A percentile compares a stretch with the other conserved stretches of the same genome.
These are phyloP conservation scores for Capniomyces stellatus DNA, from an alignment of 371 early-diverging fungal species.

Conservation along the genomic window DNA sequence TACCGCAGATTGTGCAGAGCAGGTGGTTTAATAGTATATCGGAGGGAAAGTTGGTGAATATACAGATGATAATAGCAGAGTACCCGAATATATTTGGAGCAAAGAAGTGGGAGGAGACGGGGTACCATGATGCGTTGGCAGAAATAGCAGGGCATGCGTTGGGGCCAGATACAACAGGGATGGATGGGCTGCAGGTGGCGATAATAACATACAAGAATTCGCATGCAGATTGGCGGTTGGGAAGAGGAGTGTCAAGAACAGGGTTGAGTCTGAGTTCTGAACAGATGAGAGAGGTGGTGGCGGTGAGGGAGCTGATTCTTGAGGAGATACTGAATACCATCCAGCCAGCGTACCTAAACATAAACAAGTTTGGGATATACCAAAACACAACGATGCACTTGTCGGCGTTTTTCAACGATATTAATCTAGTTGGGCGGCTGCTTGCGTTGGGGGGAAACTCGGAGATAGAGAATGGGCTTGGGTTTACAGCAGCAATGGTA, in stretches of 20 bases:
- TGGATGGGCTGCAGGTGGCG: constrained; percentile 28
- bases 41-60: constrained; percentile 24
- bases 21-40: constrained; percentile 24
- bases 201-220: constrained; percentile 28
- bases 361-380: constrained; percentile 23
- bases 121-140: constrained; percentile 25
- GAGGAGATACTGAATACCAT: constrained; percentile 23
- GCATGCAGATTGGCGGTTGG: constrained; percentile 25
- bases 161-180: constrained; percentile 23
- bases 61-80: constrained; percentile 22
- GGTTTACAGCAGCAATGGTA: constrained; percentile 18
- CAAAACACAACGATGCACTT: constrained; percentile 25
- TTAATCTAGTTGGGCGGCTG: constrained; percentile 22
- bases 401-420: constrained; percentile 26
- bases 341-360: constrained; percentile 19
- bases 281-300: constrained; percentile 25
- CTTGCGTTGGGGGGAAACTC: constrained; percentile 23
- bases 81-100: constrained; percentile 19
- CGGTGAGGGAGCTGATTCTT: constrained; percentile 22
- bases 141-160: constrained; percentile 23
- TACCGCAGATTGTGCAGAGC: background rate
- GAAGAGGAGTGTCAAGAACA: constrained; percentile 19
- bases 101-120: constrained; percentile 21
- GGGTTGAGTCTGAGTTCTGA: constrained; percentile 10
- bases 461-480: constrained; percentile 21